These are phyloP conservation scores for Russula foetens DNA, from an alignment of 768 basidiomycete species.

Conservation along the genomic window DNA sequence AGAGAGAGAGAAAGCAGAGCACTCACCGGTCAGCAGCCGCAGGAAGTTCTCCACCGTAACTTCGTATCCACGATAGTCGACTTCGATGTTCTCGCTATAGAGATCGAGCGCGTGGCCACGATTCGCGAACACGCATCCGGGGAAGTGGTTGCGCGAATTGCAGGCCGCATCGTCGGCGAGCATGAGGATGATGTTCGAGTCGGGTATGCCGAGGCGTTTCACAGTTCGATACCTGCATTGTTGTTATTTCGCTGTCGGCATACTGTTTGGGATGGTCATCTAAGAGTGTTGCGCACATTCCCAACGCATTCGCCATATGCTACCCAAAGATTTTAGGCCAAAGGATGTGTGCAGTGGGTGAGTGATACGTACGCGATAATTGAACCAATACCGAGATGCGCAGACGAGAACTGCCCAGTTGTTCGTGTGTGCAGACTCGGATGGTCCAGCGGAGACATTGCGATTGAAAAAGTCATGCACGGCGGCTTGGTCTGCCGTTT, in stretches of 20 bases:
- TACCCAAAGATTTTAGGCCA: slow-evolving; percentile 26
- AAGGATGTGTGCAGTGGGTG: background rate
- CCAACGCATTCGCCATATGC: slow-evolving; percentile 98
- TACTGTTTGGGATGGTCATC: background rate
- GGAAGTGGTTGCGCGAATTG: slow-evolving; percentile 85
- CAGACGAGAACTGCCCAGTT: slow-evolving; percentile 99
- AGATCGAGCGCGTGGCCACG: slow-evolving; percentile 74
- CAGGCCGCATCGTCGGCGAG: slow-evolving; percentile 95
- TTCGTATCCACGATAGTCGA: slow-evolving; percentile 97
- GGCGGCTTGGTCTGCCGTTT: background rate
- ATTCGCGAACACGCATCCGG: slow-evolving; percentile 90
- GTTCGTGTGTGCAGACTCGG: slow-evolving; percentile 62
- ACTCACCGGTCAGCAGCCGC: slow-evolving; percentile 79
- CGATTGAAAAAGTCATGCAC: slow-evolving; percentile 5
- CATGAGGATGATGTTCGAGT: slow-evolving; percentile 99
- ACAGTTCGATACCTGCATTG: slow-evolving; percentile 86
- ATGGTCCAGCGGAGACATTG: slow-evolving; percentile 4
- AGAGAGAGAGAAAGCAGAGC: slow-evolving; percentile 1
- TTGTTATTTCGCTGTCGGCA: background rate
- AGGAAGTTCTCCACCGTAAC: slow-evolving; percentile 97
- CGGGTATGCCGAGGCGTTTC: slow-evolving; percentile 94
- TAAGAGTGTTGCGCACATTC: slow-evolving; percentile 60
- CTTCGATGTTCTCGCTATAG: slow-evolving; percentile 95
- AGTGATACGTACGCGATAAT: slow-evolving; percentile 70
- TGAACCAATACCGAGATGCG: slow-evolving; percentile 96